Base-by-base conservation (phyloP, 208 protist species). In the Crithidia brevicula region DNA sequence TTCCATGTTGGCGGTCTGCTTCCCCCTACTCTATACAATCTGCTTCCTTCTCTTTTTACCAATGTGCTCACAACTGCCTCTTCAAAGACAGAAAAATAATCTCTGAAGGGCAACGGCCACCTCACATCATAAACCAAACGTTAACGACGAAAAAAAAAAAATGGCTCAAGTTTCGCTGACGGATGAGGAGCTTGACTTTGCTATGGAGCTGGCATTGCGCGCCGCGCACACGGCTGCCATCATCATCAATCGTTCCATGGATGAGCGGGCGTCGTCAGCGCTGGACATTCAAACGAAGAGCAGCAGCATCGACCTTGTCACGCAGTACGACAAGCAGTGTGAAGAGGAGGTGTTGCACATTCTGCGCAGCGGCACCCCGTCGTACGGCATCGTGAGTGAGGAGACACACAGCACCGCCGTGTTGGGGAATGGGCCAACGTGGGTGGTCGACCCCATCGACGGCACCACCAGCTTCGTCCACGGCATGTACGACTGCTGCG, bases 381-480 rank as follows among this genome's bases (percentile, higher is more conserved):
- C 68, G 22, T 95, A 90, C 53, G 72, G 68, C 25, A 78, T 95
- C 18, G 34, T 94, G 30, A 93, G 81, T 30, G 86, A 90, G 54
- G 92, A 91, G 52, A 79, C 72, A 5, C 60, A 85, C 52, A 75
- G 71, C 22, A 72, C 65, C 20, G 53, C 50, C 7, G 49, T 47
- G n/a, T 67, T 91, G 16, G 70, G 54, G 3, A 77, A 91, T 49
- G 61, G 62, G 16, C 88, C 90, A 0, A 96, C 86, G 46, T 97
- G 92, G 90, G 75, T 97, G 3, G 86, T 95, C 28, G 87, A 93
- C 61, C 82, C 88, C 2, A 92, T 95, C 42, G 88, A 95, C 51
- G 89, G 85, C 31, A 89, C 87, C 9, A 84, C 74, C 9, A 95
- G 87, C 62, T 93, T 94, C 68, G 68, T 87, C 45, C 92, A 95